Base-by-base conservation (phyloP, 352 stramenopile genomes). In the Phytophthora rubi region DNA sequence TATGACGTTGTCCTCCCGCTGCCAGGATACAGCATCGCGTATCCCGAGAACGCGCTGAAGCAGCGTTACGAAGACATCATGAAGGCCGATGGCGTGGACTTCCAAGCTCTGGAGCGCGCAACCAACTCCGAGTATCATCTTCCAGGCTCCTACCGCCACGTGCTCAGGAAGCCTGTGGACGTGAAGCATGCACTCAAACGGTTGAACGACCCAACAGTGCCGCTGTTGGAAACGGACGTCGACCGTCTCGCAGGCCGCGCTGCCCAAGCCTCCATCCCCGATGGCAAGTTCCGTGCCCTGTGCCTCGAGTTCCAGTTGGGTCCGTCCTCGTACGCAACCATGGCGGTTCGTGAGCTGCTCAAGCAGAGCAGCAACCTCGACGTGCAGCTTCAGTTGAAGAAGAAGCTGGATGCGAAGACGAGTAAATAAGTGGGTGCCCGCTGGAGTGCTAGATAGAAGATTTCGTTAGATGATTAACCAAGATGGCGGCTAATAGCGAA, bases 1-100 rank as follows among this genome's bases (percentile, higher is more conserved):
- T 90, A 91, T 59, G 97, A 99, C 70, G 90, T 99, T 47, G 96
- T 99, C 33, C 77, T 99, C n/a, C 97, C 97, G 23, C 82, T 99
- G 15, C 93, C 97, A 6, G 97, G 97, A 13, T 97, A 95, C 65
- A 95, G 92, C 69, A 90, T 98, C 56, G 67, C 65, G 37, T 95
- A 97, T 54, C 96, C 97, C 8, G 77, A 85, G 58, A 98, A 98
- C 59, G 73, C 69, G 0, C 77, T 97, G 30, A 89, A 94, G 32
- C 52, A 78, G 32, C 76, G 77, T 0, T 95, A 93, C 53, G 75
- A 93, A 3, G 76, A 89, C 53, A 81, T 94, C 28, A 60, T 93
- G 48, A 66, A 66, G 18, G 66, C 65, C 3, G 88, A 95, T 56
- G 73, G 70, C 13, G 86, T 95, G 15, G 81, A 95, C 57, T 94